Base-by-base conservation (phyloP, 352 stramenopile genomes). In the Phytophthora palmivora region DNA sequence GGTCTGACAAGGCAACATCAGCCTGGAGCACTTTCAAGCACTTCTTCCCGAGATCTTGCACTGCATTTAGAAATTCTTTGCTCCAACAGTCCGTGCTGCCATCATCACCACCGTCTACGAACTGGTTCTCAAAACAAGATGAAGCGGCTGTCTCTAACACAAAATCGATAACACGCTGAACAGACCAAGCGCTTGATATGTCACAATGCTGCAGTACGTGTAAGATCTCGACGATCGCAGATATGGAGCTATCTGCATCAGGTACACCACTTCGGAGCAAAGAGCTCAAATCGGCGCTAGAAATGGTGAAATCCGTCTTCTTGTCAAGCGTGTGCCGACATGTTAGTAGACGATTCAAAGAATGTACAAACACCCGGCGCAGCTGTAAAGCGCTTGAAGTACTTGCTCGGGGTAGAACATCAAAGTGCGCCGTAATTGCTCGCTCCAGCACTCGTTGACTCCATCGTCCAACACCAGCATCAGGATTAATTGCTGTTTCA, bases 351-450 rank as follows among this genome's bases (percentile, higher is more conserved):
- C 66, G 48, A 22, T 43, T 12, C 46, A 84, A 56, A 10, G 77
- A 78, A 1, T 56, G 39, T 3, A 74, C 42, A n/a, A 80, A 58
- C 16, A 70, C 56, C 5, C 41, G 56, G 12, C 61, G 58, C 10
- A 73, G 43, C 16, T 59, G 18, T 15, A 32, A 26, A 8, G 30
- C 16, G 14, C 43, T 47, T 16, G 41, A 10, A 11, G 30, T 24
- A 44, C 22, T 64, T 33, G 56, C 30, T 54, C 58, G 60, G 3
- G 72, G 55, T 9, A 84, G 64, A 16, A 85, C 56, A 16, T 90
- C 80, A 18, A 90, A 70, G 56, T 89, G 80, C 10, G 78, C 70
- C 0, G 71, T 67, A 24, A 87, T 83, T 9, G 61, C 41, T 3
- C 76, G 78, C n/a, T 82, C 73, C 36, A 87, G 30, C 7, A 42